A percentile compares a stretch with the other conserved stretches of the same genome.
Evolutionary conservation across 345 rosid genomes (phyloP).

Genomic region (Viola odorata): DNA sequence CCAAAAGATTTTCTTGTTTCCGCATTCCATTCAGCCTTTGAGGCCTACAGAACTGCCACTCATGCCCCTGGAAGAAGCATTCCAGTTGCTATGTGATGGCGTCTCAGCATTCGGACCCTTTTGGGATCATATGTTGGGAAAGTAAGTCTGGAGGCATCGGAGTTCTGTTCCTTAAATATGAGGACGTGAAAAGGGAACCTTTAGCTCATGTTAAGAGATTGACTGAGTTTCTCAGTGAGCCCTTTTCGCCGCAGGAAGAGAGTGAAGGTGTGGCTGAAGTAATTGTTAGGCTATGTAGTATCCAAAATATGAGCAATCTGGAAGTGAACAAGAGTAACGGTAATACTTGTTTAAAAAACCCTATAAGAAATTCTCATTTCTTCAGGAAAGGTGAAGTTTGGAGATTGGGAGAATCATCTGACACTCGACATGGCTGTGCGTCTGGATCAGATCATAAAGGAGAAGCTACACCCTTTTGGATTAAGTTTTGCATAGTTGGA

Average conservation of each 20-base stretch:
- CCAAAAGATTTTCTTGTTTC: slow-evolving; percentile 57
- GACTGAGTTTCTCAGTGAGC: slow-evolving; percentile 38
- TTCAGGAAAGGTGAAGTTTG: slow-evolving; percentile 54
- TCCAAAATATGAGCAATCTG: slow-evolving; percentile 37
- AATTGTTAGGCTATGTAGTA: slow-evolving; percentile 48
- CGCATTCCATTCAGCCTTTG: slow-evolving; percentile 40
- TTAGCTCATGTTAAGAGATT: slow-evolving; percentile 29
- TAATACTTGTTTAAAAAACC: slow-evolving; percentile 14
- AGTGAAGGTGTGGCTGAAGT: slow-evolving; percentile 24
- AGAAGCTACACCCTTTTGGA: slow-evolving; percentile 29
- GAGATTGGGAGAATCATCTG: slow-evolving; percentile 47
- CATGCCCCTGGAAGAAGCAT: slow-evolving; percentile 29
- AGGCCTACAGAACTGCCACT: slow-evolving; percentile 19
- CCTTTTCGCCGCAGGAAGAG: slow-evolving; percentile 43
- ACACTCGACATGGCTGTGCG: slow-evolving; percentile 33
- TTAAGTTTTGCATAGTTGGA: slow-evolving; percentile 4
- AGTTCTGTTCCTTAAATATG: slow-evolving; percentile 48
- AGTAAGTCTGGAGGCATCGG: slow-evolving; percentile 36
- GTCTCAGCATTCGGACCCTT: slow-evolving; percentile 43
- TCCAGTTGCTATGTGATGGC: slow-evolving; percentile 44
- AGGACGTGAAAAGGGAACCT: slow-evolving; percentile 38
- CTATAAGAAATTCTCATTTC: slow-evolving; percentile 20
- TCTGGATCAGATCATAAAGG: slow-evolving; percentile 32
- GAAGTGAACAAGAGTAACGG: slow-evolving; percentile 41
- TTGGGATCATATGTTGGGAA: slow-evolving; percentile 57